Evolutionary conservation across 441 rosid genomes (phyloP).

Genomic region (Eugenia klotzschiana): DNA sequence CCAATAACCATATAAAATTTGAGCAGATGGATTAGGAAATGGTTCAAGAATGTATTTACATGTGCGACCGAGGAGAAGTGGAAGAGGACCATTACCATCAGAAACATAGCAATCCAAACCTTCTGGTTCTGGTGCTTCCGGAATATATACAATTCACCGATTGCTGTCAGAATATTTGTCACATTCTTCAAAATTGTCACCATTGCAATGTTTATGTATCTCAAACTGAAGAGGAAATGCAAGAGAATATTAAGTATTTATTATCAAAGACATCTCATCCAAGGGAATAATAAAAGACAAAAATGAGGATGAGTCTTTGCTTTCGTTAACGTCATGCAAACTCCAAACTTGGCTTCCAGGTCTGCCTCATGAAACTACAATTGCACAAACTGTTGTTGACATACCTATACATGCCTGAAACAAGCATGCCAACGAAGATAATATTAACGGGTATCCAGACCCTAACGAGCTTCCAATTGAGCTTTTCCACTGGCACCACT

Average conservation of each 20-base stretch:
- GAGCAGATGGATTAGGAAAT: neutral
- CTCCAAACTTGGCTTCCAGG: neutral
- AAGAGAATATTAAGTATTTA: neutral
- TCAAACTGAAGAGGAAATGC: constrained; percentile 48
- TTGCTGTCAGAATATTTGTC: constrained; percentile 78
- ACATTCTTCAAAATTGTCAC: constrained; percentile 88
- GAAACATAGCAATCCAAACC: constrained; percentile 87
- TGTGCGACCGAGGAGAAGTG: neutral
- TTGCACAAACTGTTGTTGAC: neutral
- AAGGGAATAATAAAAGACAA: neutral
- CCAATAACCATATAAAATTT: neutral
- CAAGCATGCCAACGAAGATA: constrained; percentile 85
- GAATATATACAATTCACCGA: constrained; percentile 72
- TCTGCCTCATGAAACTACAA: neutral
- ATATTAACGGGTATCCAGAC: constrained; percentile 84
- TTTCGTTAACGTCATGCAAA: neutral
- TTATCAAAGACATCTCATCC: neutral
- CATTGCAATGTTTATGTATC: constrained; percentile 84
- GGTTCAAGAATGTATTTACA: neutral
- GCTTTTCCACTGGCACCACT: constrained; percentile 52
- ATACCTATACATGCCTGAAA: constrained; percentile 88
- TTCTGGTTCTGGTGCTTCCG: constrained; percentile 74
- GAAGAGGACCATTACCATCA: constrained; percentile 46
- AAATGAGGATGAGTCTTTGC: neutral
- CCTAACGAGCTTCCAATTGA: constrained; percentile 64